Evolutionary conservation across 2,329 filamentous ascomycete species (phyloP).

Genomic region (Onygenales sp.): DNA sequence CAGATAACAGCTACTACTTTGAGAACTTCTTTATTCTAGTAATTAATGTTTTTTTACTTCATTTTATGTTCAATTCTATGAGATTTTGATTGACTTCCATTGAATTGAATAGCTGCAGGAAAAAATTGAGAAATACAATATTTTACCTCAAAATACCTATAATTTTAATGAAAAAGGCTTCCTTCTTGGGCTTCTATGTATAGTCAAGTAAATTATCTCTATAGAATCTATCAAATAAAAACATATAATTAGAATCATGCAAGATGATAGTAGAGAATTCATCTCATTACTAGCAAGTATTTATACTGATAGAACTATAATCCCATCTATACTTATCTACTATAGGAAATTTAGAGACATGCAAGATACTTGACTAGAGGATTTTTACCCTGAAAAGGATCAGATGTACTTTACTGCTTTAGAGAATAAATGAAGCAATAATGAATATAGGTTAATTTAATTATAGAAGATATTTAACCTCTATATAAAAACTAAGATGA

Average conservation of each 20-base stretch:
- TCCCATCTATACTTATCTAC: conserved; percentile 4
- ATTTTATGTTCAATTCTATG: not conserved
- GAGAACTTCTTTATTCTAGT: not conserved
- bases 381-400: conserved; percentile 1
- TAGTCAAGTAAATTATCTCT: not conserved
- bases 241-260: not conserved
- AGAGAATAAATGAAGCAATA: conserved; percentile 4
- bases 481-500: not conserved
- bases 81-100: not conserved
- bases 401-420: conserved; percentile 4
- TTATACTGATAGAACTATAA: not conserved
- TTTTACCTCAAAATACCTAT: not conserved
- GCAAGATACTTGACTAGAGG: conserved; percentile 3
- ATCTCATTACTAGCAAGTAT: conserved; percentile 3
- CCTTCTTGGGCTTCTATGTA: not conserved
- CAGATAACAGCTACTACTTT: not conserved
- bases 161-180: not conserved
- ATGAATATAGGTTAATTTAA: conserved; percentile 2
- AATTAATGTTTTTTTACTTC: no score
- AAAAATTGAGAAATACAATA: not conserved
- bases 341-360: not conserved
- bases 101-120: not conserved
- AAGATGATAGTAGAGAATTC: not conserved
- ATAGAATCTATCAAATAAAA: not conserved
- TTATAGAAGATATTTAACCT: not conserved